Conservation (phyloP, 2,329 filamentous ascomycete species). For the Penicillium sp. region DNA sequence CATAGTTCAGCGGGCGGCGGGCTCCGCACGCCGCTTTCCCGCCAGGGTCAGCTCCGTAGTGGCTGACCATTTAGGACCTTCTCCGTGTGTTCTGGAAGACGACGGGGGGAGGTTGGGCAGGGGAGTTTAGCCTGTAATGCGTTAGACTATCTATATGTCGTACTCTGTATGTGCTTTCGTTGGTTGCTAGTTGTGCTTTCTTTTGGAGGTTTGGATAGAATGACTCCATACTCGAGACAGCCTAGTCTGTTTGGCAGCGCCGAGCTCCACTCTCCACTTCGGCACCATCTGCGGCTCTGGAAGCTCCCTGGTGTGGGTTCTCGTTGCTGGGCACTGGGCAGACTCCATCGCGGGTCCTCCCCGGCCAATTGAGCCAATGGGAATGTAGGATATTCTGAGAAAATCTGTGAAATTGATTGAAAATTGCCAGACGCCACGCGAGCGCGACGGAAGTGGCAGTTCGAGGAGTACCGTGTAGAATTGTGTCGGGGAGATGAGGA, state of each 20-base stretch:
- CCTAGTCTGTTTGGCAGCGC: conserved; percentile 8
- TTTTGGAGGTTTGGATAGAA: neutral
- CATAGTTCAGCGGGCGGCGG: conserved; percentile 7
- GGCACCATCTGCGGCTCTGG: conserved; percentile 37
- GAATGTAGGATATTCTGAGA: neutral
- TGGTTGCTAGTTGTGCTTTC: neutral
- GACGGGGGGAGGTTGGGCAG: neutral
- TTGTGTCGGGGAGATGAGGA: conserved; percentile 6
- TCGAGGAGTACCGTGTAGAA: conserved; percentile 30
- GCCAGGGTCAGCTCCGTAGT: conserved; percentile 2
- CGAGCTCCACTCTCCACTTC: conserved; percentile 26
- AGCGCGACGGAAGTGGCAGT: conserved; percentile 22
- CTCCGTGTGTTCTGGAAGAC: conserved; percentile 8
- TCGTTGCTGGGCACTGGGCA: conserved; percentile 11
- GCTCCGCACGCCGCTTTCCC: conserved; percentile 18
- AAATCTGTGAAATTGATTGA: neutral
- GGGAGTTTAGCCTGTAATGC: conserved; percentile 3
- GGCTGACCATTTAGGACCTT: neutral
- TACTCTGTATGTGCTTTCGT: neutral
- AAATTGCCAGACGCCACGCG: conserved; percentile 9
- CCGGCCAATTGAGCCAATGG: conserved; percentile 32
- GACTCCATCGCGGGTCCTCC: conserved; percentile 21
- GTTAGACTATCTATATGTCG: neutral
- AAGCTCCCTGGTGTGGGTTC: conserved; percentile 32
- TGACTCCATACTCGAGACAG: conserved; percentile 1